Evolutionary conservation across 2,329 filamentous ascomycete species (phyloP), one percentile per base, ranked within the genome.

Genomic region (Botrytis paeoniae): DNA sequence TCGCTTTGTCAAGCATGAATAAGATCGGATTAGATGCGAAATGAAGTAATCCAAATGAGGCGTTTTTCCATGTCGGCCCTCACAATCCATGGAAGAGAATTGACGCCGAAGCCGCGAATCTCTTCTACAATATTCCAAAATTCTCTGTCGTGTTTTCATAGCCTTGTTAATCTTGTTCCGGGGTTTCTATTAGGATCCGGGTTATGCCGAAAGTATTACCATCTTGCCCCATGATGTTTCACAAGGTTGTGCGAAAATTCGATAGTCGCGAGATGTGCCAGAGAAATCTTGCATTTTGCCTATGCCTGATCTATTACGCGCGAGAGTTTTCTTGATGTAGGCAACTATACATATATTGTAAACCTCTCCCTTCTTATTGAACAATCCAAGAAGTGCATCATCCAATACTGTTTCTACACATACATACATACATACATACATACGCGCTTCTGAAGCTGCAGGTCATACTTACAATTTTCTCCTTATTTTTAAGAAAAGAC

Each of bases 331-430:
- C 18, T 20, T 16, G 10, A 35, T 51, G 37, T 35, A 68, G 62
- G 62, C 61, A 71, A 3, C 70, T 35, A 48, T 68, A 68, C 70
- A 72, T 72, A 72, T 29, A 72, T 22, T n/a, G 22, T 20, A 37
- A 25, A 54, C 25, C n/a, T 54, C 35, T 51, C 32, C 20, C 45
- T 18, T 29, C 35, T 69, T 48, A 57, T 59, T 68, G 45, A 37
- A 41, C 41, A 39, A 22, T 60, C 37, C 37, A 25, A 68, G 32
- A 45, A 51, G n/a, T 59, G 12, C 29, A 69, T 69, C n/a, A 29
- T 41, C 45, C 48, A 59, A 66, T 71, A 39, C n/a, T 37, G 35
- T 57, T 35, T 57, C 45, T 65, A 29, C 48, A 39, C 29, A 64
- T 35, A 57, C 57, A 62, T 29, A 63, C n/a, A 43, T 32, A 39